A percentile compares a stretch with the other conserved stretches of the same genome.
These are phyloP conservation scores for Fusarium verticillioides DNA, from an alignment of 2,329 filamentous ascomycete species.

Conservation along the genomic window DNA sequence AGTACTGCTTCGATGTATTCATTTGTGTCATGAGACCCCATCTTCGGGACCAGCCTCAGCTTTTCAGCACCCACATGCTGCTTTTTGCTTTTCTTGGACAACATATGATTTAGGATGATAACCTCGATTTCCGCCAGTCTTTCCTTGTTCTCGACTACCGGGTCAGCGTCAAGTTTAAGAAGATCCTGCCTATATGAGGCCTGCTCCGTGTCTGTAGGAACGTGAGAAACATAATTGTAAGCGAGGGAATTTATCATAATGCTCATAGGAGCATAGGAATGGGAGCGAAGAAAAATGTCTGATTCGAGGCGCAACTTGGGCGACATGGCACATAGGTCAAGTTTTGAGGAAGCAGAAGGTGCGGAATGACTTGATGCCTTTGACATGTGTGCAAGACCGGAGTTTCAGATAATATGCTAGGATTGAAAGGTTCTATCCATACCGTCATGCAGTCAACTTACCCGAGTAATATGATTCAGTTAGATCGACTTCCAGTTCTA, in stretches of 20 bases:
- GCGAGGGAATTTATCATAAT: no score
- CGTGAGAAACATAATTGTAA: neutral
- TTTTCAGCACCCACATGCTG: accelerated
- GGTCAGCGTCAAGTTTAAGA: no score
- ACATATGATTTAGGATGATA: neutral
- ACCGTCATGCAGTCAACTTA: no score
- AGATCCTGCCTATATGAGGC: no score
- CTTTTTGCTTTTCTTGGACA: accelerated
- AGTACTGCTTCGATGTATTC: neutral
- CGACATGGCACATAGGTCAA: neutral
- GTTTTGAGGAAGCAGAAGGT: no score
- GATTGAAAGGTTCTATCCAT: no score
- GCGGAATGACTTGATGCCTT: no score
- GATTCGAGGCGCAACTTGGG: neutral
- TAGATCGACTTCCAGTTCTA: no score
- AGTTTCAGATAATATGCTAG: no score
- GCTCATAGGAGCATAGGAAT: accelerated
- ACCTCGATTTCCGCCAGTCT: neutral
- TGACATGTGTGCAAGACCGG: no score
- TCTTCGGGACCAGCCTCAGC: neutral
- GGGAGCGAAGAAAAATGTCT: neutral
- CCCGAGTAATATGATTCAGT: no score
- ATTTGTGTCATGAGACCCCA: accelerated
- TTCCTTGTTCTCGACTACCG: accelerated
- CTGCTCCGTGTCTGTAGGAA: neutral